These are phyloP conservation scores for Marchantia paleacea DNA, from an alignment of 225 moss, liverwort and hornwort genomes.

Conservation along the genomic window DNA sequence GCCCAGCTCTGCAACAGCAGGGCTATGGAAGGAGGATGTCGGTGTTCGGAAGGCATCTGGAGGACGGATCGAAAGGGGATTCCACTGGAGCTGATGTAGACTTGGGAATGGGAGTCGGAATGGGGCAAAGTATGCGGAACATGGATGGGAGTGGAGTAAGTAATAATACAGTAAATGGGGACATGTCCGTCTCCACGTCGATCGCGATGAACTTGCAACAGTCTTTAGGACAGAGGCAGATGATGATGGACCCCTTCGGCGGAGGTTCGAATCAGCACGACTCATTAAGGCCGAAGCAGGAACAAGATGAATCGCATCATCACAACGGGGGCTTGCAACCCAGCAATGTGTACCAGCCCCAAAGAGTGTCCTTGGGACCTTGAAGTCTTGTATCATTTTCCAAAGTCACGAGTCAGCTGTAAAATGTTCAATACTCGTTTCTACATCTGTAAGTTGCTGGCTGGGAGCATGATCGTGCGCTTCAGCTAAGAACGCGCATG, in stretches of 20 bases:
- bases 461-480: slow-evolving; percentile 11
- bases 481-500: slow-evolving; percentile 17
- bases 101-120: slow-evolving; percentile 79
- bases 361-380: slow-evolving; percentile 37
- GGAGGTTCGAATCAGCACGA: slow-evolving; percentile 58
- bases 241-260: slow-evolving; percentile 53
- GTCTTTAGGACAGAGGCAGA: slow-evolving; percentile 30
- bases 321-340: slow-evolving; percentile 39
- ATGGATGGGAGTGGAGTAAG: slow-evolving; percentile 43
- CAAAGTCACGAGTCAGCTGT: slow-evolving; percentile 17
- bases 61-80: slow-evolving; percentile 55
- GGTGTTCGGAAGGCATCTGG: slow-evolving; percentile 59
- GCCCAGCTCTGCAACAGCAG: slow-evolving; percentile 47
- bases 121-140: slow-evolving; percentile 55
- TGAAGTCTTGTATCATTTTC: slow-evolving; percentile 26
- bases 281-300: slow-evolving; percentile 74
- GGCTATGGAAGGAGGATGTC: slow-evolving; percentile 55
- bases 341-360: slow-evolving; percentile 25
- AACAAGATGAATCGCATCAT: slow-evolving; percentile 51
- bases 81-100: slow-evolving; percentile 54
- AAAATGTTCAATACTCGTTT: slow-evolving; percentile 15
- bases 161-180: slow-evolving; percentile 41
- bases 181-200: slow-evolving; percentile 38
- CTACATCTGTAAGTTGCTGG: slow-evolving; percentile 10
- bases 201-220: slow-evolving; percentile 73